Base-by-base conservation (phyloP, 2,329 filamentous ascomycete species). In the Daldinia sp. region DNA sequence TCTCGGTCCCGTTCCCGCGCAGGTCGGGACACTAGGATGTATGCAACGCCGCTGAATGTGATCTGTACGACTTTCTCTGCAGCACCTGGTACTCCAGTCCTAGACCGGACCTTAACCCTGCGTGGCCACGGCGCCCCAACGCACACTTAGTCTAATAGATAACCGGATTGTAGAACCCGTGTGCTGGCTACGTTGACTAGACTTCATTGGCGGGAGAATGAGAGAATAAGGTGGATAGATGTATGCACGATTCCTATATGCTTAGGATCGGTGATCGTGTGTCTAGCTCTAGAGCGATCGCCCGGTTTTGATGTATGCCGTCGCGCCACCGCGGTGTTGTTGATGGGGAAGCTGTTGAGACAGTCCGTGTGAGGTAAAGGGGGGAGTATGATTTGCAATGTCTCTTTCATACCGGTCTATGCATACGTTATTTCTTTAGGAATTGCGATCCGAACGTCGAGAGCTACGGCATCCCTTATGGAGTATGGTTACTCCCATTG, bases 41-140 rank as follows among this genome's bases (percentile, higher is more conserved):
- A 21, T n/a, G 15, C 17, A n/a, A 27, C 29, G 60, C 61, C 56
- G 61, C 47, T 58, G 58, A 56, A 66, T 58, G 41, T 63, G 60
- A 66, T 43, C 4, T 51, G 63, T 63, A 49, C 60, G 13, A 63
- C 53, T 13, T 27, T 13, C 54, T 47, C 32, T 63, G 63, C 58
- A 66, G 55, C 25, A 21, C 25, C 48, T 47, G 51, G 55, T 50
- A 51, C 19, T 47, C 43, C 23, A 39, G 29, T 17, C 19, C 32
- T 50, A 35, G 27, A 10, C 9, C 47, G 3, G 11, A 29, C 19
- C 9, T 21, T 10, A 37, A 15, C 6, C 29, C 29, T 41, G 51
- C 43, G 43, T 29, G 34, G 34, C 6, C n/a, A n/a, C 13, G 34
- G 8, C 4, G 29, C 6, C 6, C 11, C 6, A 11, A 6, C 37